Base-by-base conservation (phyloP, 768 basidiomycete species). In the Chlorophyllum brunneum region DNA sequence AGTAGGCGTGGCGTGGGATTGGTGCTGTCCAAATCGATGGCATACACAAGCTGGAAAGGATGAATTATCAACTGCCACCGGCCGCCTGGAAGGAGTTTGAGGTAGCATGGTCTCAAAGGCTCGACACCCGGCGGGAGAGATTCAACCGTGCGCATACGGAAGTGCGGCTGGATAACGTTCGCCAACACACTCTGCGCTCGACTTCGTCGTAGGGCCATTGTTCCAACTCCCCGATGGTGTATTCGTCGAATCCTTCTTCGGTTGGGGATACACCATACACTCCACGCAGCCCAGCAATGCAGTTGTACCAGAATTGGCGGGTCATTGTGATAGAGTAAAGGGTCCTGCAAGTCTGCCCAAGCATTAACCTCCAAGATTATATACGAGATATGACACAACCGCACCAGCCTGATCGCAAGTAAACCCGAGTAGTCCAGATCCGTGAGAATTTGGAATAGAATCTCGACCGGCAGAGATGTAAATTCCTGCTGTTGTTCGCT, bases 291-390 rank as follows among this genome's bases (percentile, higher is more conserved):
- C 5, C 2, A 5, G 3, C 16, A 11, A 36, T 11, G 9, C 34
- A 16, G 34, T 5, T 36, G 15, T 36, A 36, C 34, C 34, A 36
- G 34, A 36, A 36, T n/a, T 36, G 34, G 5, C 34, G 34, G 11
- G 34, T 36, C 16, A 15, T 36, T 36, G 34, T 36, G 2, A 36
- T 16, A 5, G 34, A 9, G 16, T 36, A 36, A 11, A 36, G 16
- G 5, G 34, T 1, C 86, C 80, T 64, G 79, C 85, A 0, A 68
- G 71, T 7, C 71, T 65, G 15, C 83, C 83, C 0, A 76, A 82
- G 65, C 51, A 83, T 56, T 77, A 77, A 16, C 13, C 5, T 2
- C 5, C 5, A 11, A 2, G 15, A 16, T 2, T 11, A 36, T n/a
- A 5, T 36, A 5, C 15, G n/a, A n/a, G n/a, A 36, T 36, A n/a